These are phyloP conservation scores for Phaseolus coccineus DNA, from an alignment of 331 rosid species.

Conservation along the genomic window DNA sequence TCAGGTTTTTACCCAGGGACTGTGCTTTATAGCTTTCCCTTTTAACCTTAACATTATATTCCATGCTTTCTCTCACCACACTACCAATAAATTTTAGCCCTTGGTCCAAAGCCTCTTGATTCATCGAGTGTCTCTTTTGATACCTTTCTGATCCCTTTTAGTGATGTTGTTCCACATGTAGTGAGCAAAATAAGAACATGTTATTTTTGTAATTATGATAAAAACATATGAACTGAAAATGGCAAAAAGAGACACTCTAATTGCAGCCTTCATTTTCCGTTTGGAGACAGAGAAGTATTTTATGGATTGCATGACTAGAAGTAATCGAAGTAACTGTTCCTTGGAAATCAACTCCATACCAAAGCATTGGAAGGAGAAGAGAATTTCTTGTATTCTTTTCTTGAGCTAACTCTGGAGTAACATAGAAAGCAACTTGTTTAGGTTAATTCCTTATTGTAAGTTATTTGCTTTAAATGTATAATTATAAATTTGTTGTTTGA, in stretches of 20 bases:
- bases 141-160: neutral
- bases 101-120: conserved; percentile 5
- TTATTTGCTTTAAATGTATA: conserved; percentile 5
- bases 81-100: neutral
- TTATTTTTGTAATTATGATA: neutral
- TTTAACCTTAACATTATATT: conserved; percentile 1
- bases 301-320: conserved; percentile 10
- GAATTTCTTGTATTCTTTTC: neutral
- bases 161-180: neutral
- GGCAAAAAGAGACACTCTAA: neutral
- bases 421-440: neutral
- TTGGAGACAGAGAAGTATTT: neutral
- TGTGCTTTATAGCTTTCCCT: neutral
- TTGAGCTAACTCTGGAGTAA: conserved; percentile 7
- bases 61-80: neutral
- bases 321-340: neutral
- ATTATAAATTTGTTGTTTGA: neutral
- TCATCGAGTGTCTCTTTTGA: neutral
- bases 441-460: neutral
- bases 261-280: neutral
- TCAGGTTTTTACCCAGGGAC: neutral
- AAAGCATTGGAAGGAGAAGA: neutral
- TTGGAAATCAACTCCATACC: neutral
- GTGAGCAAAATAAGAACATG: neutral
- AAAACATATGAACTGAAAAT: neutral